Percentiles rank a stretch among this genome's conserved stretches.
Evolutionary conservation across 116 monocot genomes (phyloP).

Genomic region (Cymodocea nodosa): DNA sequence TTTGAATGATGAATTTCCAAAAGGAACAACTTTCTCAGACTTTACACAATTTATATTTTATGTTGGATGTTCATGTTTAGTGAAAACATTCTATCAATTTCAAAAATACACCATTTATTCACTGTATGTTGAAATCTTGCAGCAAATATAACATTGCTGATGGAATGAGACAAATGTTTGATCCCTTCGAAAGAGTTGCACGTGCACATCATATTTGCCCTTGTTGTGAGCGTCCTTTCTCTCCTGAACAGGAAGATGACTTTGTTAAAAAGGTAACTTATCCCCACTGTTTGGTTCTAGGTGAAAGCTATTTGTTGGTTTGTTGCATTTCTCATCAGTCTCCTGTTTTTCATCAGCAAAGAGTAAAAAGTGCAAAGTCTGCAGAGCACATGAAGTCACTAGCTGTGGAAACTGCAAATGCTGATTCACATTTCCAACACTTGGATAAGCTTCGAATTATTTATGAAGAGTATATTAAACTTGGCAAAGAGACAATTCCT

Average conservation of each 20-base stretch:
- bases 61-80: too few species aligned
- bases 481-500: conserved; percentile 77
- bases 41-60: background rate
- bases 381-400: conserved; percentile 79
- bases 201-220: conserved; percentile 91
- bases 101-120: background rate
- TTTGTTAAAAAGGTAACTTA: conserved; percentile 72
- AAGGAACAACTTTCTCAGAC: background rate
- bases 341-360: conserved; percentile 54
- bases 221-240: conserved; percentile 94
- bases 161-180: conserved; percentile 98
- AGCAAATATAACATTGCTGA: conserved; percentile 90
- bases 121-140: conserved; percentile 7
- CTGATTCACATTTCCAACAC: conserved; percentile 82
- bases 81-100: too few species aligned
- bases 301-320: background rate
- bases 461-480: conserved; percentile 86
- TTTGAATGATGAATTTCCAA: too few species aligned
- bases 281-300: background rate
- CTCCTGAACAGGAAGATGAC: conserved; percentile 83
- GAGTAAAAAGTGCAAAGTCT: conserved; percentile 76
- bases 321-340: background rate
- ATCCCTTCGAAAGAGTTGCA: conserved; percentile 94
- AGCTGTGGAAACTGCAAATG: conserved; percentile 64
- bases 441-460: conserved; percentile 72